A percentile compares a stretch with the other conserved stretches of the same genome.
Conservation (phyloP, 257 asterid species). For the Jaltomata sinuosa region DNA sequence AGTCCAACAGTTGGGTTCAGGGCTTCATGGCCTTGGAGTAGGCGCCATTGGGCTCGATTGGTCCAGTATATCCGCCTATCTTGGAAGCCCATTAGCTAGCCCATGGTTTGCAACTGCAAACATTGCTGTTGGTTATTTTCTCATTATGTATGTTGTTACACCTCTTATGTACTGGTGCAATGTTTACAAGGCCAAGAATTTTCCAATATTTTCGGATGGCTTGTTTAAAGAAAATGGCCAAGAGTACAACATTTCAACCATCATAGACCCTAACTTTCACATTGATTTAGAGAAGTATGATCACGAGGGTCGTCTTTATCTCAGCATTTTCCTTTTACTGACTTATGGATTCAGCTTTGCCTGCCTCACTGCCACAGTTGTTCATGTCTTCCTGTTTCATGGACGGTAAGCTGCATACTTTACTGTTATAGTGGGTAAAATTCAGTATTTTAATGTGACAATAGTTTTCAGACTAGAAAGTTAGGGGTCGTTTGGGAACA, state of each 20-base stretch:
- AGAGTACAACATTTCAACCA: slow-evolving; percentile 64
- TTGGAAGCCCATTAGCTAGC: slow-evolving; percentile 96
- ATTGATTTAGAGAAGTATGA: slow-evolving; percentile 72
- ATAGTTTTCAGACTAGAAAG: neutral
- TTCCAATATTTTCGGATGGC: slow-evolving; percentile 82
- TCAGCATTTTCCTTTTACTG: slow-evolving; percentile 78
- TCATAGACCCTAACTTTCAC: slow-evolving; percentile 69
- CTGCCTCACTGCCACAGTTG: slow-evolving; percentile 83
- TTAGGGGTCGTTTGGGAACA: too few relatives aligned
- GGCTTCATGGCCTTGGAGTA: slow-evolving; percentile 82
- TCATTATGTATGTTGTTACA: slow-evolving; percentile 55
- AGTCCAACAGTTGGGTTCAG: slow-evolving; percentile 91
- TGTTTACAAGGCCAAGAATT: slow-evolving; percentile 66
- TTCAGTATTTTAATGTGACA: neutral
- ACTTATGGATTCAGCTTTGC: slow-evolving; percentile 86
- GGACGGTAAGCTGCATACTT: slow-evolving; percentile 49
- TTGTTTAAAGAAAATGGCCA: slow-evolving; percentile 69
- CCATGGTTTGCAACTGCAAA: slow-evolving; percentile 99
- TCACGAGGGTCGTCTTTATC: slow-evolving; percentile 71
- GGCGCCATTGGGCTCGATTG: slow-evolving; percentile 95
- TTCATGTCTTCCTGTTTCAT: slow-evolving; percentile 82
- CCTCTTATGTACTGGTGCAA: slow-evolving; percentile 69
- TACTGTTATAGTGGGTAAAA: neutral
- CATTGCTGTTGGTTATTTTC: slow-evolving; percentile 70
- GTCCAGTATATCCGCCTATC: slow-evolving; percentile 87